Conservation (phyloP, 73 alveolate genomes). For the Tetrahymena elliotti region DNA sequence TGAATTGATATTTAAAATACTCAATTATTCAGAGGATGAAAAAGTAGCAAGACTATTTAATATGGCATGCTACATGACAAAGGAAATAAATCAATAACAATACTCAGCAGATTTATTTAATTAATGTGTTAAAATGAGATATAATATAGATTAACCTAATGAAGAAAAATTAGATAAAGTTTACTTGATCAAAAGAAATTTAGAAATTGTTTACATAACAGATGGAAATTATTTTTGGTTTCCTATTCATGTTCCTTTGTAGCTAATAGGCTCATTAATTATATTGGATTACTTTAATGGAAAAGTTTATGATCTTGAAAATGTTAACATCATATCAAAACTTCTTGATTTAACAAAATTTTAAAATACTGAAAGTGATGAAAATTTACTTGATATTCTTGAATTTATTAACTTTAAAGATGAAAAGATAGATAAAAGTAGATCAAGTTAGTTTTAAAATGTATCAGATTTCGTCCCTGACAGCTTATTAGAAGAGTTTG, state of each 20-base stretch:
- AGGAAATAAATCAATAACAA: background rate
- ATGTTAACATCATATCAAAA: background rate
- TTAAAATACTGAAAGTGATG: background rate
- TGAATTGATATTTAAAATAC: background rate
- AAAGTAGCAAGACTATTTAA: background rate
- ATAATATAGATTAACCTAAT: background rate
- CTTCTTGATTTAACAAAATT: background rate
- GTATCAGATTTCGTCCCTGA: background rate
- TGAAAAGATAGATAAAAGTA: background rate
- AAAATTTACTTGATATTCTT: background rate
- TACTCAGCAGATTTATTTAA: background rate
- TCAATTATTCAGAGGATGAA: background rate
- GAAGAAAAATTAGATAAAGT: background rate
- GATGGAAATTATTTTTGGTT: background rate
- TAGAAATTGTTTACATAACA: background rate
- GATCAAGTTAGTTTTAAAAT: background rate
- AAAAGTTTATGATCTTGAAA: background rate
- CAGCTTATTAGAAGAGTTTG: background rate
- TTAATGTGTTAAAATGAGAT: background rate
- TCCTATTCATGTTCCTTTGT: background rate
- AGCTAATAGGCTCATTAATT: background rate
- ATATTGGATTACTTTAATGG: background rate
- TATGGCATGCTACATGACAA: background rate
- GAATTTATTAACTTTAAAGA: background rate
- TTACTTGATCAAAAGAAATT: background rate